Evolutionary conservation across 495 filamentous ascomycete species (phyloP).

Genomic region (Neurospora sp.): DNA sequence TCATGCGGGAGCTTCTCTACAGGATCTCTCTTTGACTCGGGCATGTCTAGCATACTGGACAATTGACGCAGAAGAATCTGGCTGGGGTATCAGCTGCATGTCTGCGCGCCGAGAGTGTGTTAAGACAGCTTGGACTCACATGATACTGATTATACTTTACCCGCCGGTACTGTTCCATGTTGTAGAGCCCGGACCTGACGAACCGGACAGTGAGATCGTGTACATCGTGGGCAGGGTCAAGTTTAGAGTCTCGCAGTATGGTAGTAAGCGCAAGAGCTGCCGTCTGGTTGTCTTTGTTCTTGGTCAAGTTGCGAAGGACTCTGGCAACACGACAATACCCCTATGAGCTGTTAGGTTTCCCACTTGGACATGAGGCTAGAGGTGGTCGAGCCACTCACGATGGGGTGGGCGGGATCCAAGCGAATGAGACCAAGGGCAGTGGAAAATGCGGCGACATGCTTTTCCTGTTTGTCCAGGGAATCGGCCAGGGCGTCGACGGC

Average conservation of each 20-base stretch:
- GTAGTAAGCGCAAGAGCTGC: background rate
- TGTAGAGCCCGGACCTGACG: slow-evolving; percentile 10
- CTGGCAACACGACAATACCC: slow-evolving; percentile 21
- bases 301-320: slow-evolving; percentile 12
- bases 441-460: slow-evolving; percentile 14
- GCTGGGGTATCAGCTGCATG: background rate
- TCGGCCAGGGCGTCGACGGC: slow-evolving; percentile 15
- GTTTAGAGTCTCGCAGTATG: slow-evolving; percentile 5
- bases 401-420: slow-evolving; percentile 11
- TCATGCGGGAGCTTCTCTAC: slow-evolving; percentile 15
- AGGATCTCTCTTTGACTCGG: slow-evolving; percentile 12
- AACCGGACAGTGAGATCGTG: slow-evolving; percentile 6
- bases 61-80: slow-evolving; percentile 15
- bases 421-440: slow-evolving; percentile 17
- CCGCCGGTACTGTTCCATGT: slow-evolving; percentile 2
- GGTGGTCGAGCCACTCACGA: slow-evolving; percentile 3
- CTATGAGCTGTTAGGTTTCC: slow-evolving; percentile 4
- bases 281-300: background rate
- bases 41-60: slow-evolving; percentile 10
- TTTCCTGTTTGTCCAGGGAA: slow-evolving; percentile 7
- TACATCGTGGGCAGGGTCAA: slow-evolving; percentile 1
- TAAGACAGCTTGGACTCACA: slow-evolving; percentile 3
- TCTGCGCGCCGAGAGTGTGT: background rate
- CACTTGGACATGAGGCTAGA: background rate
- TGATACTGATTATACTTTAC: slow-evolving; percentile 5